Base-by-base conservation (phyloP, 2,329 filamentous ascomycete genomes). In the Harringtonia aguacate region DNA sequence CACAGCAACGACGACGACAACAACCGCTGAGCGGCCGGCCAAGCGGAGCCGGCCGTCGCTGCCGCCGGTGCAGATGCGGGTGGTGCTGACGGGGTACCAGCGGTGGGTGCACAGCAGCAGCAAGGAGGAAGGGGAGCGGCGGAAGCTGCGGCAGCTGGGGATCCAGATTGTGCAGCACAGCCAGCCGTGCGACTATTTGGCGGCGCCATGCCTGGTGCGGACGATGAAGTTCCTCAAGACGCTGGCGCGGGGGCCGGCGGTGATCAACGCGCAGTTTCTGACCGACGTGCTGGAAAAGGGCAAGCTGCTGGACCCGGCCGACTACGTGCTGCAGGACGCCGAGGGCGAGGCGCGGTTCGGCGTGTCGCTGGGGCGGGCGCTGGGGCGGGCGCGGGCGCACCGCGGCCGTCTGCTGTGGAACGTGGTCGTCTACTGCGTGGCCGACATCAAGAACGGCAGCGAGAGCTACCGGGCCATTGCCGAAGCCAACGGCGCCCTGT, bases 171-270 rank as follows among this genome's bases (percentile, higher is more conserved):
- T 86, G 5, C 73, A 82, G 53, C 85, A 95, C 56, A 79, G 79
- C 22, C 75, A 77, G 39, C 73, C 77, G 36, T 92, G 86, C 58
- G 86, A 90, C 54, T 86, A 94, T 58, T 75, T 98, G 12, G 88
- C 87, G 29, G 90, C 90, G 4, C 92, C 90, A 1, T 76, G 79
- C 35, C 79, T 97, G 48, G 77, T 95, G 29, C 83, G 92, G 31
- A 98, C 92, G 0, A 80, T 86, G 59, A 98, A 98, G 58, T 98
- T 98, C 58, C 80, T 97, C 40, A 84, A 82, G 48, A 87, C 88
- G 13, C 67, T 98, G 24, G 88, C 92, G 17, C 80, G 79, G 47
- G 88, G 85, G 1, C 86, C 88, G 1, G 73, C 76, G 2, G 76
- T 97, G 36, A 74, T 97, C 43, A 80, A 79, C 37, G 84, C 82